Evolutionary conservation across 768 basidiomycete genomes (phyloP), one percentile per base, ranked within the genome.

Genomic region (Boletus reticuloceps): DNA sequence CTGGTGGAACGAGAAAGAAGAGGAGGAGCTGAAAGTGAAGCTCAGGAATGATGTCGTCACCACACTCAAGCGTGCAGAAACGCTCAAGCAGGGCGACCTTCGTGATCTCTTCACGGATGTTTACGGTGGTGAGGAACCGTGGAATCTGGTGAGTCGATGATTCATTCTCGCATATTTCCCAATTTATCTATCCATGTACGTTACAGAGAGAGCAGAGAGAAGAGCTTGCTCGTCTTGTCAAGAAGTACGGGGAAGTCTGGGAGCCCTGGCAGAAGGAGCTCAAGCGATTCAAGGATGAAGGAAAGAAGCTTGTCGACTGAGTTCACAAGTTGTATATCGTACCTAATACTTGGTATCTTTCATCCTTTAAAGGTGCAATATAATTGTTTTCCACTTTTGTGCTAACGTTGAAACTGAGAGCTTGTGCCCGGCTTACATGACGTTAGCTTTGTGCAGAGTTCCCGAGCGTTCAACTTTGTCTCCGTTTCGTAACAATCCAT

Each of bases 211-310:
- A 95, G 69, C 94, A 98, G 69, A 77, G 89, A 50, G 82, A 84
- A 53, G 95, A 97, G 63, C 78, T 98, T 29, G 75, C 77, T 19
- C 62, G 77, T 34, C 75, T 98, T 22, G 63, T 97, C 56, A 83
- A 77, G 71, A 97, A 97, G 70, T 98, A 96, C 59, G 92, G 94
- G 1, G 65, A 83, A n/a, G 78, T 76, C 2, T 94, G 88, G 88
- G 89, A 89, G 62, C 92, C 91, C 10, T 98, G 93, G 92, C 78
- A 75, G 67, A 80, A 77, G 34, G 94, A 95, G 70, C 73, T 93
- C 48, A 79, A 78, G 54, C 89, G 84, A 71, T 91, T 90, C 68
- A 85, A 79, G 71, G 83, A 86, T 58, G 80, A 79, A 49, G 91
- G 91, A 5, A 75, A 84, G 71, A 86, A 86, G 60, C 66, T 89